A percentile compares a stretch with the other conserved stretches of the same genome.
phyloP scores from a whole-genome alignment of 2,329 filamentous ascomycete genomes.

The Talaromyces pinophilus region DNA sequence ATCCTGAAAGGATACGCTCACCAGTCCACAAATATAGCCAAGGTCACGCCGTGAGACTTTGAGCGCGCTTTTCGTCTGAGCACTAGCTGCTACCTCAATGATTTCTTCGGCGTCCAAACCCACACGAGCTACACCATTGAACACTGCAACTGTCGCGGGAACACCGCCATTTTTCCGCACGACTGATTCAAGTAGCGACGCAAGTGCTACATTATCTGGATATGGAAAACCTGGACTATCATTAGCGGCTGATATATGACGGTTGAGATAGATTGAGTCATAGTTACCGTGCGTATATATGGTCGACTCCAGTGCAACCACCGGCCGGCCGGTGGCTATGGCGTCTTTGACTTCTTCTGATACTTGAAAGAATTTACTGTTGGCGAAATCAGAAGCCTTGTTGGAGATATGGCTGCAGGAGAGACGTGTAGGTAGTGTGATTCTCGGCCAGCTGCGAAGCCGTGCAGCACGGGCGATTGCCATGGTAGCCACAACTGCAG shows the following conservation, averaged over 20 bases:
- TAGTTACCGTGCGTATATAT: constrained; percentile 87
- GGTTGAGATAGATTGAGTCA: background rate
- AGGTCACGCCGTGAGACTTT: constrained; percentile 90
- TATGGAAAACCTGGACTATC: constrained; percentile 62
- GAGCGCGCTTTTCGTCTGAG: constrained; percentile 66
- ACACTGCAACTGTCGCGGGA: constrained; percentile 85
- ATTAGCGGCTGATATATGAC: background rate
- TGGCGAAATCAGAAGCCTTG: constrained; percentile 34
- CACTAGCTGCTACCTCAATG: constrained; percentile 64
- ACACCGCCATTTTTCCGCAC: constrained; percentile 79
- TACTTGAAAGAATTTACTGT: constrained; percentile 62
- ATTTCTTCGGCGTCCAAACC: constrained; percentile 75
- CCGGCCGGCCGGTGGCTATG: constrained; percentile 70
- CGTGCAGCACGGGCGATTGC: constrained; percentile 14
- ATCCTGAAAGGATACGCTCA: constrained; percentile 35
- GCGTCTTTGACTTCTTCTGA: constrained; percentile 83
- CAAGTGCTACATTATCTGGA: constrained; percentile 72
- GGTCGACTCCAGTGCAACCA: constrained; percentile 91
- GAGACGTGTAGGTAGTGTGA: background rate
- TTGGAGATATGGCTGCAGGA: constrained; percentile 25
- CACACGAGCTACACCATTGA: constrained; percentile 79
- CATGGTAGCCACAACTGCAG: background rate
- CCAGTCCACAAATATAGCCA: constrained; percentile 75
- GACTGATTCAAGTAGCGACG: constrained; percentile 75
- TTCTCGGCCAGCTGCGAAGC: constrained; percentile 13